Evolutionary conservation across 1,139 yeast species (phyloP).

Genomic region (Debaryomycetaceae sp.): DNA sequence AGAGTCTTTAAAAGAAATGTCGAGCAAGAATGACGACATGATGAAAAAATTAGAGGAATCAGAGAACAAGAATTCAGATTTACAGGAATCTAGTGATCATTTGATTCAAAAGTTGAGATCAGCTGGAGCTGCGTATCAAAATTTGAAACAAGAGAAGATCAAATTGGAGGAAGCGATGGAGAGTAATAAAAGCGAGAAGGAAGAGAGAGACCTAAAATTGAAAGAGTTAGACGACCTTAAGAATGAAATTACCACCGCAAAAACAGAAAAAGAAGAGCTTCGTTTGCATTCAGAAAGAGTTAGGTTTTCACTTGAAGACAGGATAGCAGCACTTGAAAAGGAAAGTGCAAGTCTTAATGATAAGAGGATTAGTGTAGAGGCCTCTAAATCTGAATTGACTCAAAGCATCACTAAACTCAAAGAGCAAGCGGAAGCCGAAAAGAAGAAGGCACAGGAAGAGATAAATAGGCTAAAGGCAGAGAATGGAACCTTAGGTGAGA

Average conservation of each 20-base stretch:
- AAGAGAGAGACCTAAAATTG: constrained; percentile 6
- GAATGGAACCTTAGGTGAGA: neutral
- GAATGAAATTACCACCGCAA: constrained; percentile 17
- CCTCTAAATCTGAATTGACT: neutral
- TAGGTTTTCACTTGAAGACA: neutral
- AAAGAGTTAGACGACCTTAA: constrained; percentile 8
- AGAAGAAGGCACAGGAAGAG: neutral
- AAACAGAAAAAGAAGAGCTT: neutral
- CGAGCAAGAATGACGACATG: constrained; percentile 8
- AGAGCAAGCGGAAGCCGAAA: neutral
- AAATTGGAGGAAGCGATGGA: constrained; percentile 12
- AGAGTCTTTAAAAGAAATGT: constrained; percentile 11
- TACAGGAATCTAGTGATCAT: constrained; percentile 33
- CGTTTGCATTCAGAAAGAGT: neutral
- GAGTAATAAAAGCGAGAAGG: constrained; percentile 3
- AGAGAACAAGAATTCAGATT: constrained; percentile 21
- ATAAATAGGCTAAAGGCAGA: neutral
- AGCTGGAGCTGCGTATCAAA: constrained; percentile 45
- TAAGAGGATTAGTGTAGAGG: neutral
- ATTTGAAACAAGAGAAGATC: constrained; percentile 25
- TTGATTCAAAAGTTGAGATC: constrained; percentile 43
- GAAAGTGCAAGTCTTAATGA: neutral
- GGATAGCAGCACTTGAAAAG: constrained; percentile 1
- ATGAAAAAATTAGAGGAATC: constrained; percentile 17
- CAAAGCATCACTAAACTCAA: neutral